These are phyloP conservation scores for Trypanosoma lewisi DNA, from an alignment of 208 protist species.

Conservation along the genomic window DNA sequence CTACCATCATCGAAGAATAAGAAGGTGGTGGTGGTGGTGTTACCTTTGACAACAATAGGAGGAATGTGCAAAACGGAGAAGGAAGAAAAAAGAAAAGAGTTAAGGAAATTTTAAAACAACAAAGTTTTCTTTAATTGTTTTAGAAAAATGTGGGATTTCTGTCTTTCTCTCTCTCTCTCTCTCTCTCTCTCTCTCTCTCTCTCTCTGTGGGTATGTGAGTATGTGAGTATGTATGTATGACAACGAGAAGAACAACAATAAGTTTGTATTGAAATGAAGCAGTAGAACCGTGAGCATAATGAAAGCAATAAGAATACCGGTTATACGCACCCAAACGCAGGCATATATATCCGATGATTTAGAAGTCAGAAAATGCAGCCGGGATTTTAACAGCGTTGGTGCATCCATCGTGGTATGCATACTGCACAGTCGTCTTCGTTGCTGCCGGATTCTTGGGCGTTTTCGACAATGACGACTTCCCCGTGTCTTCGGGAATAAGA, in stretches of 20 bases:
- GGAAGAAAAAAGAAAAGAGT: no score
- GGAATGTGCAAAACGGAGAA: no score
- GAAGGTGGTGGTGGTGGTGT: background rate
- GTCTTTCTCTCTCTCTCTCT: no score
- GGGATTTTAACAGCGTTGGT: conserved; percentile 85
- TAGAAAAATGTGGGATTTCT: no score
- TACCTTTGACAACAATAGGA: no score
- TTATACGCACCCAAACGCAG: background rate
- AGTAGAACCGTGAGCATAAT: background rate
- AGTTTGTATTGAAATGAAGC: background rate
- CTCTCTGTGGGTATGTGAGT: no score
- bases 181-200: no score
- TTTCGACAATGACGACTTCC: conserved; percentile 3
- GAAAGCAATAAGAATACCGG: background rate
- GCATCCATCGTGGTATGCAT: conserved; percentile 76
- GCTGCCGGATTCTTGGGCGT: background rate
- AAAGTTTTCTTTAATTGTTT: no score
- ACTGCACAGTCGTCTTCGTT: conserved; percentile 28
- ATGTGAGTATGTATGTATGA: no score
- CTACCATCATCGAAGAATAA: background rate
- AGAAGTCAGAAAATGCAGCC: conserved; percentile 67
- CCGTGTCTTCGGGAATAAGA: conserved; percentile 26
- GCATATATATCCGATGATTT: no score
- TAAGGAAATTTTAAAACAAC: no score
- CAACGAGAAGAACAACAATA: conserved; percentile 12